Evolutionary conservation across 202 grass and related monocot species (phyloP).

Genomic region (Elaeis oleifera): DNA sequence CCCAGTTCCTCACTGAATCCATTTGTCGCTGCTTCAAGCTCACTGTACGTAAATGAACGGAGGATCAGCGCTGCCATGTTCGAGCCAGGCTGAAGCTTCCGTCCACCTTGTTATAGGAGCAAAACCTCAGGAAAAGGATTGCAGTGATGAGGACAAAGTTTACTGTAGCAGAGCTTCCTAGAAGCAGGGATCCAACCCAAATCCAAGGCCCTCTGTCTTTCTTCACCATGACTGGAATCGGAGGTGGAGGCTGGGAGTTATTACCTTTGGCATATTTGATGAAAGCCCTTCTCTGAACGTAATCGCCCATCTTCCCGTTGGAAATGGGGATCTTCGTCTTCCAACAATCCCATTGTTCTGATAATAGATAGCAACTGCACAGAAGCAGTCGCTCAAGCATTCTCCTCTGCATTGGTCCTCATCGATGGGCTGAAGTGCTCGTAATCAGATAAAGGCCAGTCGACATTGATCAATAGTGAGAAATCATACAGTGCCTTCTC

Average conservation of each 20-base stretch:
- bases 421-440: background rate
- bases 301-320: background rate
- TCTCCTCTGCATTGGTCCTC: background rate
- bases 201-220: background rate
- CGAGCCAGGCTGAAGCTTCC: background rate
- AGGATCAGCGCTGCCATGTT: background rate
- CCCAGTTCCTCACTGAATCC: slow-evolving; percentile 26
- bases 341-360: background rate
- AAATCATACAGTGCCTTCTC: slow-evolving; percentile 5
- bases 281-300: background rate
- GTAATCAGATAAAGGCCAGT: slow-evolving; percentile 19
- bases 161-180: slow-evolving; percentile 18
- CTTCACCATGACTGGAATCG: background rate
- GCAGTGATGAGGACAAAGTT: background rate
- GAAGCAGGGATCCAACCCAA: slow-evolving; percentile 2
- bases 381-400: slow-evolving; percentile 18
- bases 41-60: too few species aligned
- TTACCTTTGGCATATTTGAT: slow-evolving; percentile 15
- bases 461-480: background rate
- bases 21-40: slow-evolving; percentile 23
- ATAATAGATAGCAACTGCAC: slow-evolving; percentile 2
- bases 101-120: background rate
- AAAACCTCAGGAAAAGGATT: background rate
- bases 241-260: background rate
- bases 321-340: slow-evolving; percentile 7